phyloP scores from a whole-genome alignment of 2,329 filamentous ascomycete genomes.

The Metarhizium anisopliae region DNA sequence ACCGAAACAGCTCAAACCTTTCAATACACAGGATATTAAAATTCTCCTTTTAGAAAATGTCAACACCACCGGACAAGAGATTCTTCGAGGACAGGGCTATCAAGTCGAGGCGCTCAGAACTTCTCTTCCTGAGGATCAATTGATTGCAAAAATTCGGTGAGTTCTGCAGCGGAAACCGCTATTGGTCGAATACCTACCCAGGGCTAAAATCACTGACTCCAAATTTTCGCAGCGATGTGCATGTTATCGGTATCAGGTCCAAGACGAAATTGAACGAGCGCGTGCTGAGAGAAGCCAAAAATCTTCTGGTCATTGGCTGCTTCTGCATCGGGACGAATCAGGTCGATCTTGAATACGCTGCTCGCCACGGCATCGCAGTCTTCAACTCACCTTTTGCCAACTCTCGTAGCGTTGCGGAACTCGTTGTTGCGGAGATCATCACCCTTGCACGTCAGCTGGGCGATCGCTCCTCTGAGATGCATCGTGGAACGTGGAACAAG shows the following conservation, averaged over 20 bases:
- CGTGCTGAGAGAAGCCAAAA: constrained; percentile 82
- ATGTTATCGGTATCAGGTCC: constrained; percentile 95
- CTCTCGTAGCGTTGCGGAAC: constrained; percentile 90
- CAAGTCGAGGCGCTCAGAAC: constrained; percentile 89
- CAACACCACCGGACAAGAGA: constrained; percentile 79
- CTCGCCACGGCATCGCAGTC: constrained; percentile 80
- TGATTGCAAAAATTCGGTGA: constrained; percentile 93
- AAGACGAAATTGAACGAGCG: constrained; percentile 90
- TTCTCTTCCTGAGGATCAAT: constrained; percentile 81
- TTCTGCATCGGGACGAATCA: constrained; percentile 99
- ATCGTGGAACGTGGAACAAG: constrained; percentile 95
- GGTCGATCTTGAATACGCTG: constrained; percentile 78
- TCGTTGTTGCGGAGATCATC: constrained; percentile 93
- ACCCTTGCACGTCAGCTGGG: constrained; percentile 81
- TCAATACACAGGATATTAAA: constrained; percentile 92
- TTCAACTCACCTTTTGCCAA: constrained; percentile 99
- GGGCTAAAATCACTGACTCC: constrained; percentile 8
- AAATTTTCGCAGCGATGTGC: constrained; percentile 59
- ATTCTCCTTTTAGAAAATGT: constrained; percentile 94
- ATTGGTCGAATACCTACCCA: neutral
- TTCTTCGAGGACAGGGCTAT: constrained; percentile 79
- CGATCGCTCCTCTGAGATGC: constrained; percentile 90
- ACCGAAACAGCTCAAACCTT: constrained; percentile 81
- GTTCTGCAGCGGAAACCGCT: constrained; percentile 17
- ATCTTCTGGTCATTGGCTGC: constrained; percentile 90